Base-by-base conservation (phyloP, 2,329 filamentous ascomycete species). In the Pseudonectria foliicola region DNA sequence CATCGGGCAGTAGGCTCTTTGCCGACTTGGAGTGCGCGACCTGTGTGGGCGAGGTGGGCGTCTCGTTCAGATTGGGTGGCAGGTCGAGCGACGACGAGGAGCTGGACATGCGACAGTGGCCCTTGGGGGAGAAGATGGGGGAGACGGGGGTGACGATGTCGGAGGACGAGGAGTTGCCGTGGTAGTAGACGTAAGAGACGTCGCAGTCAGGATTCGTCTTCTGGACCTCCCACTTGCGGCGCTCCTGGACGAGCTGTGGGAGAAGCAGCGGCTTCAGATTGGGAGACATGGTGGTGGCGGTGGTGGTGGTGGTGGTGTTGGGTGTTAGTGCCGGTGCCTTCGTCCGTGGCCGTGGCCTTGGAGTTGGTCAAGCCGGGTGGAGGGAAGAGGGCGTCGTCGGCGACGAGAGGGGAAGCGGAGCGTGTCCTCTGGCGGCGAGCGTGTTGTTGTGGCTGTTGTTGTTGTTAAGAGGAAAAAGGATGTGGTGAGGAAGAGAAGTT, bases 1-100 rank as follows among this genome's bases (percentile, higher is more conserved):
- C 83, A 51, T 92, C 85, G 12, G 86, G 83, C 42, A 95, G 68
- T 34, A 71, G 73, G 40, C 76, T 72, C 61, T 85, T 85, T 50
- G 71, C 68, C 0, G 75, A 65, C 45, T 78, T 75, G 42, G 49
- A 47, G 34, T 52, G 42, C 64, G 62, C 30, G 33, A 50, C 45
- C 33, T 43, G 43, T 6, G 64, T 71, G 39, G 71, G 80, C 40
- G 70, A 81, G 36, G 70, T 80, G 43, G 60, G 62, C 53, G 62
- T 62, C 27, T 56, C 47, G 79, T 77, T 42, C 56, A 56, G 47
- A 63, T 47, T 48, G 26, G 53, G 56, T 12, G 74, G 65, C 7
- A 85, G 70, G 37, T 84, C 81, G 37, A 86, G 67, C 5, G 88
- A 94, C 2, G 88, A 94, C 18, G 74, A 72, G 0, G 87, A 92